These are phyloP conservation scores for Fusarium guadeloupense DNA, from an alignment of 2,329 filamentous ascomycete species.

Conservation along the genomic window DNA sequence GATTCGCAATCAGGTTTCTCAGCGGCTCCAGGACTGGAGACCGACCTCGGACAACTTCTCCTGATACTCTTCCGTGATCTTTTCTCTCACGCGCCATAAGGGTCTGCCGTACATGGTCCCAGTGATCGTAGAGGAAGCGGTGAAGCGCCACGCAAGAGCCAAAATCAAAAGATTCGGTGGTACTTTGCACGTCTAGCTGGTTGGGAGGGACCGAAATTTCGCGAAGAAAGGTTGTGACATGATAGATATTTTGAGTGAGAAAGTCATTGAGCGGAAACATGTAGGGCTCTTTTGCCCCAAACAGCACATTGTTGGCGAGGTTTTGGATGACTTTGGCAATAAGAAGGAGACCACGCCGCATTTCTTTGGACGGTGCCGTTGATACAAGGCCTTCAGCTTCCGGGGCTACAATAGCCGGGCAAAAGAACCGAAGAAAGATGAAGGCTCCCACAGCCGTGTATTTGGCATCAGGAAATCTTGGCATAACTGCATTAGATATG, in stretches of 20 bases:
- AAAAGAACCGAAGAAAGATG: slow-evolving; percentile 77
- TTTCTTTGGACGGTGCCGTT: slow-evolving; percentile 70
- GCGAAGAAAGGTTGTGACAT: slow-evolving; percentile 71
- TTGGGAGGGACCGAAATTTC: slow-evolving; percentile 70
- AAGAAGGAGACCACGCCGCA: slow-evolving; percentile 72
- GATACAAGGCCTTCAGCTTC: slow-evolving; percentile 73
- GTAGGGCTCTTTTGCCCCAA: slow-evolving; percentile 76
- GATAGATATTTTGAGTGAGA: slow-evolving; percentile 72
- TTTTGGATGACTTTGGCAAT: slow-evolving; percentile 79
- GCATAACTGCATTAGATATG: slow-evolving; percentile 69
- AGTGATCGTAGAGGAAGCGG: slow-evolving; percentile 75
- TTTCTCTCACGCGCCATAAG: slow-evolving; percentile 68
- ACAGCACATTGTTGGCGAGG: slow-evolving; percentile 75
- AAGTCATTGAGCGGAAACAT: slow-evolving; percentile 78
- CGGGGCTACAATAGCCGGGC: slow-evolving; percentile 75
- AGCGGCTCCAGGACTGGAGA: slow-evolving; percentile 69
- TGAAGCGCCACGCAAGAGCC: slow-evolving; percentile 76
- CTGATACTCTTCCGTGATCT: slow-evolving; percentile 64
- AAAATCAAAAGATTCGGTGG: slow-evolving; percentile 70
- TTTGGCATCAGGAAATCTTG: slow-evolving; percentile 73
- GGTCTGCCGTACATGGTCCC: slow-evolving; percentile 74
- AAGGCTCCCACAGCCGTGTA: slow-evolving; percentile 78
- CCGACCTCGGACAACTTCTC: slow-evolving; percentile 60
- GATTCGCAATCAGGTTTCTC: slow-evolving; percentile 69
- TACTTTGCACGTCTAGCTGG: slow-evolving; percentile 51